These are phyloP conservation scores for Colletotrichum siamense DNA, from an alignment of 2,329 filamentous ascomycete species.

Conservation along the genomic window DNA sequence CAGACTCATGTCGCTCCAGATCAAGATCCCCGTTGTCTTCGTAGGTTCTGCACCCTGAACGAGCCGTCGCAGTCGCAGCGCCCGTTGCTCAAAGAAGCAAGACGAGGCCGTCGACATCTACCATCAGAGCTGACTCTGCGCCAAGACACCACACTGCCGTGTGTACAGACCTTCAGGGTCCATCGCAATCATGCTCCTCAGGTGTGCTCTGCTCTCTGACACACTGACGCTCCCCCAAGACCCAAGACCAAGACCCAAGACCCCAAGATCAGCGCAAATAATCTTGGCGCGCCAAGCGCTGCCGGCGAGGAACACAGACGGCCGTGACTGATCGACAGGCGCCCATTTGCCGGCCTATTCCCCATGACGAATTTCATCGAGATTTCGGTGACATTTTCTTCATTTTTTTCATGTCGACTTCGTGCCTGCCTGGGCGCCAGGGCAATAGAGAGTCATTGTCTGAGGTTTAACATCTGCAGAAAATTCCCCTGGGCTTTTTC, in stretches of 20 bases:
- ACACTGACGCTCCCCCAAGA: not conserved
- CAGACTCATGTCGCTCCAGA: not conserved
- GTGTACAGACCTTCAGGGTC: not conserved
- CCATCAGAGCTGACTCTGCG: not conserved
- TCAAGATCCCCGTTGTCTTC: not conserved
- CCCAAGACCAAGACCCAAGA: not conserved
- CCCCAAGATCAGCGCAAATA: not conserved
- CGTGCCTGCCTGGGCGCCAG: not conserved
- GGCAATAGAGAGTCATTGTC: not conserved
- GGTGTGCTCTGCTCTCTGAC: not conserved
- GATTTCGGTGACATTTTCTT: not conserved
- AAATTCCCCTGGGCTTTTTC: accelerated
- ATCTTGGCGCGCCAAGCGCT: not conserved
- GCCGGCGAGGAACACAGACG: not conserved
- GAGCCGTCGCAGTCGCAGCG: not conserved
- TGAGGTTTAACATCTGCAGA: not conserved
- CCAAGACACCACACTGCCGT: not conserved
- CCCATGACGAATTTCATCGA: not conserved
- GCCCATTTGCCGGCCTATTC: no score
- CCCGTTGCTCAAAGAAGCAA: not conserved
- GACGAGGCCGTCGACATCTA: not conserved
- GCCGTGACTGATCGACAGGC: not conserved
- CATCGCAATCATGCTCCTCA: not conserved
- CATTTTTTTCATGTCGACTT: not conserved
- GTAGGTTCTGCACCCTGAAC: not conserved